Percentiles rank a stretch among this genome's conserved stretches.
These are phyloP conservation scores for Proliferodiscus dingleyae DNA, from an alignment of 2,329 filamentous ascomycete species.

Conservation along the genomic window DNA sequence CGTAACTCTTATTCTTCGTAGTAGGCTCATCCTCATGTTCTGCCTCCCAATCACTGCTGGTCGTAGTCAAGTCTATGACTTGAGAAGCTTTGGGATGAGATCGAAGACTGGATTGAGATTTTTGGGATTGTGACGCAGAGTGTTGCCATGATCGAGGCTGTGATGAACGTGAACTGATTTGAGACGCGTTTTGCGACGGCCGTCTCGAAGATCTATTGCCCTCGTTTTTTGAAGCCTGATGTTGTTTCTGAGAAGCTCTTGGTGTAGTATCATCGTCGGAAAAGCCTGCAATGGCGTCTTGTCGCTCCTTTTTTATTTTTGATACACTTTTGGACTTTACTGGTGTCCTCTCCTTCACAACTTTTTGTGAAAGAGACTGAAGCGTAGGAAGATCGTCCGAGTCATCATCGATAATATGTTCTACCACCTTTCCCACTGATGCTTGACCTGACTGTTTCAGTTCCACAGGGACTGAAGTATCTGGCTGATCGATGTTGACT, in stretches of 20 bases:
- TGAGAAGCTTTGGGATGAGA: slow-evolving; percentile 34
- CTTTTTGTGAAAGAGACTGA: slow-evolving; percentile 3
- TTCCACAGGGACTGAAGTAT: slow-evolving; percentile 5
- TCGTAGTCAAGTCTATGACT: slow-evolving; percentile 33
- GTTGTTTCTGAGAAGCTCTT: slow-evolving; percentile 18
- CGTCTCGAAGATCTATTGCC: slow-evolving; percentile 4
- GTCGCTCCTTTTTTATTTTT: slow-evolving; percentile 35
- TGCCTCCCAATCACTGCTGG: slow-evolving; percentile 22
- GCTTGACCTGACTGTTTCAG: slow-evolving; percentile 1
- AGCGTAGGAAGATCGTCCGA: slow-evolving; percentile 16
- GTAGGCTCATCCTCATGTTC: slow-evolving; percentile 1
- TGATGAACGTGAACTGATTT: not conserved
- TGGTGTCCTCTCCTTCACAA: slow-evolving; percentile 15
- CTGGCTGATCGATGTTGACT: slow-evolving; percentile 1
- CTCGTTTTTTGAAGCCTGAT: slow-evolving; percentile 3
- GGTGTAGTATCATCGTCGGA: slow-evolving; percentile 14
- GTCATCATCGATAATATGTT: not conserved
- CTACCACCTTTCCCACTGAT: not conserved
- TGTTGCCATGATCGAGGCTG: not conserved
- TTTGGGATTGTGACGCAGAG: not conserved
- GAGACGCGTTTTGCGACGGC: not conserved
- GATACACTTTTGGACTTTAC: slow-evolving; percentile 8
- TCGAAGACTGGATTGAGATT: not conserved
- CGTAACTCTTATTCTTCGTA: slow-evolving; percentile 1
- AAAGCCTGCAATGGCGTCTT: slow-evolving; percentile 37